These are phyloP conservation scores for Nakaseomyces uthaithaninus DNA, from an alignment of 1,139 yeast species.

Conservation along the genomic window DNA sequence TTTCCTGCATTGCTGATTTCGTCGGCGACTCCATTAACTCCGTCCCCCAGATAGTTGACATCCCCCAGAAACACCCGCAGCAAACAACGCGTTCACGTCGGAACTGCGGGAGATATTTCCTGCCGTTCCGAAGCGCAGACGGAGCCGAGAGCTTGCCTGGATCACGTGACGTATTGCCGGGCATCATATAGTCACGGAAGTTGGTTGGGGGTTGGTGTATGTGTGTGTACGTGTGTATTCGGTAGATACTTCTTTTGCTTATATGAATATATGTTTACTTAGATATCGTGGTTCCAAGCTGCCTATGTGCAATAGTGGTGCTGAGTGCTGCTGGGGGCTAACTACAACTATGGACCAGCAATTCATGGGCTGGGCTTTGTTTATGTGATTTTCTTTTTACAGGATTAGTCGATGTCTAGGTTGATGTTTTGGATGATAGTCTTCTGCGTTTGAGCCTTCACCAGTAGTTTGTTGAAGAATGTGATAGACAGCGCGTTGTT, in stretches of 20 bases:
- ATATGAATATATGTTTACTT: neutral
- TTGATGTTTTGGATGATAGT: slow-evolving; percentile 43
- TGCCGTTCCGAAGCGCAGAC: neutral
- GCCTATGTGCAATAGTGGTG: no score
- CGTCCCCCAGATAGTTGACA: no score
- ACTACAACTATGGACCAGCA: no score
- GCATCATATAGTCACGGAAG: no score
- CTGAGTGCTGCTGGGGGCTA: no score
- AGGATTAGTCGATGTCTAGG: slow-evolving; percentile 38
- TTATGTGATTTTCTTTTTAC: no score
- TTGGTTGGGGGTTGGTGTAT: no score
- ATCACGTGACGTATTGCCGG: no score
- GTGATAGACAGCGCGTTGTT: slow-evolving; percentile 51
- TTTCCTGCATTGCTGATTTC: no score
- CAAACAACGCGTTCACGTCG: neutral
- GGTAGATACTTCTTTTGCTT: neutral
- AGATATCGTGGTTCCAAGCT: neutral
- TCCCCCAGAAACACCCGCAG: no score
- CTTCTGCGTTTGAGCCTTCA: slow-evolving; percentile 43
- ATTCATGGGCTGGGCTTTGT: no score
- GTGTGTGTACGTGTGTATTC: neutral
- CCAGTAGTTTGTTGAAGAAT: slow-evolving; percentile 51
- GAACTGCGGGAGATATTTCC: neutral
- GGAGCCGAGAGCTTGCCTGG: slow-evolving; percentile 3
- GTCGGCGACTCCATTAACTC: no score